A percentile compares a stretch with the other conserved stretches of the same genome.
phyloP scores from a whole-genome alignment of 2,329 filamentous ascomycete genomes.

The Clarireedia sp. region DNA sequence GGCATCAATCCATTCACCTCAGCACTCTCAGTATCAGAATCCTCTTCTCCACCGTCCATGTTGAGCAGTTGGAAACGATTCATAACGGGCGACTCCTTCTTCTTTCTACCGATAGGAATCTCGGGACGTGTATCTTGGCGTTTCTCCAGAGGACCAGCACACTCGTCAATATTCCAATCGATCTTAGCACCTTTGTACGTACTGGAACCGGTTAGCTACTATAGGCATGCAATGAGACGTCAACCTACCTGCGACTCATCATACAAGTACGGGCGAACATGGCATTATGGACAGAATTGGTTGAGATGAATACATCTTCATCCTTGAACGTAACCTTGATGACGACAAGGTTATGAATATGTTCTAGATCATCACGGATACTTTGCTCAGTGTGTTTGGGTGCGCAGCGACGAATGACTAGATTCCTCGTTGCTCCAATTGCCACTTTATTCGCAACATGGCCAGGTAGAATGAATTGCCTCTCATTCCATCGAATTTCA shows the following conservation, averaged over 20 bases:
- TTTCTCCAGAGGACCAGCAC: constrained; percentile 37
- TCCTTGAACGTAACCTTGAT: constrained; percentile 54
- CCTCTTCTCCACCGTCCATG: constrained; percentile 30
- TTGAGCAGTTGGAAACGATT: constrained; percentile 58
- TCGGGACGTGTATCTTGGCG: constrained; percentile 23
- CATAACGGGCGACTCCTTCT: constrained; percentile 32
- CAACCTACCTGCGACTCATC: constrained; percentile 43
- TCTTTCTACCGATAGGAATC: constrained; percentile 30
- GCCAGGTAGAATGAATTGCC: constrained; percentile 57
- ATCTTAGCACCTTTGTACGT: constrained; percentile 65
- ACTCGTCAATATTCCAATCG: constrained; percentile 66
- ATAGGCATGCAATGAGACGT: constrained; percentile 13
- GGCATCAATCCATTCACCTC: background rate
- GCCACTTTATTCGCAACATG: constrained; percentile 58
- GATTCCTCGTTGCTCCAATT: constrained; percentile 63
- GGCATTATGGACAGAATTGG: constrained; percentile 70
- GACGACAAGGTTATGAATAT: constrained; percentile 72
- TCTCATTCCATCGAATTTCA: constrained; percentile 60
- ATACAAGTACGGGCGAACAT: constrained; percentile 72
- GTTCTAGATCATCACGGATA: constrained; percentile 68
- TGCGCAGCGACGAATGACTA: constrained; percentile 56
- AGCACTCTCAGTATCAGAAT: constrained; percentile 1
- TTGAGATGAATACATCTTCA: constrained; percentile 59
- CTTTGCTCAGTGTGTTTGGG: constrained; percentile 51
- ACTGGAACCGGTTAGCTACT: constrained; percentile 30